phyloP scores from a whole-genome alignment of 306 rosid genomes.

The Alnus glutinosa region DNA sequence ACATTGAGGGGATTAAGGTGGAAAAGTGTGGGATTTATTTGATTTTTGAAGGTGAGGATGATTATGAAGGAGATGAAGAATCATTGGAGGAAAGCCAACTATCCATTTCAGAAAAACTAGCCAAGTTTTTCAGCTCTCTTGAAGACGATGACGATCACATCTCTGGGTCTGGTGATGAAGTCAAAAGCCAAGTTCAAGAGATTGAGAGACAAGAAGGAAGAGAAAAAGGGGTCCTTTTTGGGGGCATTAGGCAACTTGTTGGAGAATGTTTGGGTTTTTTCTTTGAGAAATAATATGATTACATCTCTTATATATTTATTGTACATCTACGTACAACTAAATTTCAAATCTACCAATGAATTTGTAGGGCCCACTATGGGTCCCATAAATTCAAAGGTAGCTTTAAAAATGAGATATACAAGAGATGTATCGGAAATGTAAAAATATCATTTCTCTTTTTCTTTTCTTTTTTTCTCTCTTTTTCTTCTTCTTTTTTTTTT shows the following conservation, averaged over 20 bases:
- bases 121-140: conserved; percentile 34
- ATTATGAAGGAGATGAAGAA: conserved; percentile 57
- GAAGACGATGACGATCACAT: conserved; percentile 18
- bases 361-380: no score
- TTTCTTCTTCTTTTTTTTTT: no score
- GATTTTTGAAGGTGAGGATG: conserved; percentile 62
- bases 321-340: no score
- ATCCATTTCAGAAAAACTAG: conserved; percentile 58
- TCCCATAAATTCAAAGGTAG: no score
- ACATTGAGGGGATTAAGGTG: conserved; percentile 44
- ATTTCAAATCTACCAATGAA: no score
- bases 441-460: no score
- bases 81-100: conserved; percentile 31
- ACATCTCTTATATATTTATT: no score
- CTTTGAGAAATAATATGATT: no score
- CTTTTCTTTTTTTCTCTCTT: no score
- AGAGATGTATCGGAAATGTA: no score
- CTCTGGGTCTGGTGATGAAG: conserved; percentile 6
- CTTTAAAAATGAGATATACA: no score
- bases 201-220: conserved; percentile 2
- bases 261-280: not conserved
- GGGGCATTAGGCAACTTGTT: not conserved
- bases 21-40: conserved; percentile 46
- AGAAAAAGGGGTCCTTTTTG: not conserved
- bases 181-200: conserved; percentile 8